phyloP scores from a whole-genome alignment of 768 basidiomycete species.

The Asterophora lycoperdoides region DNA sequence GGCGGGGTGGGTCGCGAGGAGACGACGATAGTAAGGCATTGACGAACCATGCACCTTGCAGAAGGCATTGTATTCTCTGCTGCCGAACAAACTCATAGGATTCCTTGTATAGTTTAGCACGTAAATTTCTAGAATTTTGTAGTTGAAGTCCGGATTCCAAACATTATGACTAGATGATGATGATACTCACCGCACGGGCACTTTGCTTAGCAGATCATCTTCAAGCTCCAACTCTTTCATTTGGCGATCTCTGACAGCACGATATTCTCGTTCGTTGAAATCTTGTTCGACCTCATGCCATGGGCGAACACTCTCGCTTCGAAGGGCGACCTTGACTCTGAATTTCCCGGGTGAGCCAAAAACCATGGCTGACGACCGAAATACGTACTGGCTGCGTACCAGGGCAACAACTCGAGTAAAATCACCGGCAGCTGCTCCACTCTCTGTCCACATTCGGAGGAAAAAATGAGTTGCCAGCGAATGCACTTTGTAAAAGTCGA shows the following conservation, averaged over 20 bases:
- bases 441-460: constrained; percentile 90
- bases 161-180: neutral
- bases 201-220: constrained; percentile 82
- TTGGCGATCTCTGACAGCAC: constrained; percentile 80
- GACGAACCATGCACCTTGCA: constrained; percentile 91
- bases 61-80: constrained; percentile 82
- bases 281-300: constrained; percentile 86
- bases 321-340: constrained; percentile 75
- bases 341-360: constrained; percentile 6
- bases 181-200: constrained; percentile 70
- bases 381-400: constrained; percentile 77
- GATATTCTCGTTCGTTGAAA: constrained; percentile 79
- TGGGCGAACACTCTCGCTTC: constrained; percentile 64
- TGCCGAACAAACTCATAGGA: constrained; percentile 86
- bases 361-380: constrained; percentile 1
- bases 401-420: constrained; percentile 75
- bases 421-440: constrained; percentile 70
- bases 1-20: constrained; percentile 49
- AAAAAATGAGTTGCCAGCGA: constrained; percentile 81
- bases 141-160: neutral
- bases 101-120: constrained; percentile 83
- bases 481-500: constrained; percentile 81
- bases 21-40: constrained; percentile 60
- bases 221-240: constrained; percentile 88
- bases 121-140: constrained; percentile 58